Conservation (phyloP, 192 early-diverging fungal species). For the Nowakowskiella sp. region DNA sequence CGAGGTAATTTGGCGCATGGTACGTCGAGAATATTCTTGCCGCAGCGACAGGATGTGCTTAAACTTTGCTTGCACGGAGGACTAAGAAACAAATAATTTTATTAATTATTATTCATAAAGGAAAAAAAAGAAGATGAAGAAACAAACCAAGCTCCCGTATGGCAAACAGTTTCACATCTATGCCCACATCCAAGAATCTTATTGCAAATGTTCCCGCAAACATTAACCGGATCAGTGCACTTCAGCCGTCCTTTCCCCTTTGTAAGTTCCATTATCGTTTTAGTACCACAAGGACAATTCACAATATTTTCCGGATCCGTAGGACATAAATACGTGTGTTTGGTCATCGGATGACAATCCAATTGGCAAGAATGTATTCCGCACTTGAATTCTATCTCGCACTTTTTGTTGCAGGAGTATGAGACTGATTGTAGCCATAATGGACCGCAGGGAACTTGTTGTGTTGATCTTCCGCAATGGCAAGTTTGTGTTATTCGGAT, state of each 20-base stretch:
- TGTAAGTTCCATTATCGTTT: constrained; percentile 10
- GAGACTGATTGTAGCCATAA: neutral
- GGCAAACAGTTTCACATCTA: too few relatives aligned
- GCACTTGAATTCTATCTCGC: constrained; percentile 24
- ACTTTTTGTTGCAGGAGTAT: constrained; percentile 22
- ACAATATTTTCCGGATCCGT: constrained; percentile 27
- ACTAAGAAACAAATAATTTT: neutral
- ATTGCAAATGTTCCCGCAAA: constrained; percentile 28
- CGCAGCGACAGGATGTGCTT: constrained; percentile 28
- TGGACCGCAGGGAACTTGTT: constrained; percentile 18
- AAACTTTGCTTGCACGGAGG: constrained; percentile 22
- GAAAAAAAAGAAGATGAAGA: constrained; percentile 14
- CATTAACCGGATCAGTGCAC: constrained; percentile 29
- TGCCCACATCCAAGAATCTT: too few relatives aligned
- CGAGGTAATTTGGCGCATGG: constrained; percentile 17
- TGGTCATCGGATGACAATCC: constrained; percentile 22
- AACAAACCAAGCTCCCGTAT: neutral
- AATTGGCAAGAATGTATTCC: constrained; percentile 30
- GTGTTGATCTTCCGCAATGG: constrained; percentile 25
- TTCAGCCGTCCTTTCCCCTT: constrained; percentile 11
- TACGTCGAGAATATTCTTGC: constrained; percentile 4
- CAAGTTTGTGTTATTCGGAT: constrained; percentile 15
- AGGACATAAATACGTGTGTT: constrained; percentile 26
- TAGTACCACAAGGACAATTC: constrained; percentile 29
- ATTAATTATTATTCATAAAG: constrained; percentile 27